These are phyloP conservation scores for rapeseed (Brassica napus) DNA, from an alignment of 345 rosid genomes.

Conservation along the genomic window DNA sequence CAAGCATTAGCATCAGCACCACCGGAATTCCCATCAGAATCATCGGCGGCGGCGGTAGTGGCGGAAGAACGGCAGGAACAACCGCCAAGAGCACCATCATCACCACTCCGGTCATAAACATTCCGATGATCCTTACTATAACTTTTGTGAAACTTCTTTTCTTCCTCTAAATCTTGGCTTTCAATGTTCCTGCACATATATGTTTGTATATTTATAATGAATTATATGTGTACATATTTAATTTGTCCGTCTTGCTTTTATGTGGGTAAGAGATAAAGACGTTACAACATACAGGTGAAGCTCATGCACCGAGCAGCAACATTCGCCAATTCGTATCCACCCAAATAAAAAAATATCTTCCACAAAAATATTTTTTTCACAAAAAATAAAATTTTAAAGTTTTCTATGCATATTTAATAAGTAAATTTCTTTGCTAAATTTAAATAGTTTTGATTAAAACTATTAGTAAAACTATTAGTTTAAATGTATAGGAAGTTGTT, in stretches of 20 bases:
- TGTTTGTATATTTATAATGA: neutral
- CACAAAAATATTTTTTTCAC: too few relatives aligned
- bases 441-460: too few relatives aligned
- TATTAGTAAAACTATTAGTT: too few relatives aligned
- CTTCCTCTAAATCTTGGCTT: neutral
- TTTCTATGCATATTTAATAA: too few relatives aligned
- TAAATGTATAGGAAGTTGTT: too few relatives aligned
- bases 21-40: conserved; percentile 37
- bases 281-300: conserved; percentile 43
- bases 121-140: neutral
- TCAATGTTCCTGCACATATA: neutral
- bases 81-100: conserved; percentile 23
- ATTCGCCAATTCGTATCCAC: conserved; percentile 10
- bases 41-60: conserved; percentile 40
- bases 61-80: conserved; percentile 37
- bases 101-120: conserved; percentile 6
- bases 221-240: neutral
- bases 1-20: conserved; percentile 35
- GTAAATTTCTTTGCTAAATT: too few relatives aligned
- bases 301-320: conserved; percentile 37
- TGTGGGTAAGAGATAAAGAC: conserved; percentile 38
- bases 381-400: too few relatives aligned
- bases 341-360: neutral
- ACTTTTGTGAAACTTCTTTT: neutral
- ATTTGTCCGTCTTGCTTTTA: conserved; percentile 21